Evolutionary conservation across 176 grass and related monocot genomes (phyloP), one percentile per base, ranked within the genome.

Genomic region (Carex kokanica): DNA sequence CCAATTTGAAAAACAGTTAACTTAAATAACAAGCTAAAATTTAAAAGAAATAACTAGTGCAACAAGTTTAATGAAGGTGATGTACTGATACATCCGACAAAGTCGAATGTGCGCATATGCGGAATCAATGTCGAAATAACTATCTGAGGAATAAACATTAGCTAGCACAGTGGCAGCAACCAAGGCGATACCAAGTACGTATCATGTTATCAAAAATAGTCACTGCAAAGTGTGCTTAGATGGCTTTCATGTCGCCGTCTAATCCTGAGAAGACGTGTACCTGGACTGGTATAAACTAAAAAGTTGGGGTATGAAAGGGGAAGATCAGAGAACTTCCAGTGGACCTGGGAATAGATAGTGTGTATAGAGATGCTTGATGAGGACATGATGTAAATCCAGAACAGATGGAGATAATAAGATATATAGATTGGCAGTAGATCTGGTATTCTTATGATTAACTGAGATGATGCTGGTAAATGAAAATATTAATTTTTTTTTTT

Each of bases 251-350:
- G 49, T 78, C 23, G 51, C 73, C 73, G 12, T 78, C 73, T 55
- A 78, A 78, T 78, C 73, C 73, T 34, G 24, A 55, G 25, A 56
- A n/a, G 47, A 49, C 73, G n/a, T 56, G 73, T 56, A 78, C 51
- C 73, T 53, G 51, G 49, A 55, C 73, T 29, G 73, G 73, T 56
- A 56, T 3, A 78, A 18, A 78, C 12, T 31, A 31, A 31, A 6
- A 78, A n/a, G 45, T 56, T 21, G 73, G 49, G 24, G 12, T 31
- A 78, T 78, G 73, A 78, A 55, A 78, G 73, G 51, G 73, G 51
- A 54, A 78, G 23, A 51, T 78, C 51, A 78, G 49, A 61, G 20
- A 78, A 56, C 2, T 56, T 55, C 49, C 73, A 78, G 51, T 54
- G 16, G 51, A 78, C 32, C 14, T 21, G 73, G 14, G 23, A 32